Percentiles rank a stretch among this genome's conserved stretches.
Evolutionary conservation across 345 rosid species (phyloP).

Genomic region (Salix suchowensis): DNA sequence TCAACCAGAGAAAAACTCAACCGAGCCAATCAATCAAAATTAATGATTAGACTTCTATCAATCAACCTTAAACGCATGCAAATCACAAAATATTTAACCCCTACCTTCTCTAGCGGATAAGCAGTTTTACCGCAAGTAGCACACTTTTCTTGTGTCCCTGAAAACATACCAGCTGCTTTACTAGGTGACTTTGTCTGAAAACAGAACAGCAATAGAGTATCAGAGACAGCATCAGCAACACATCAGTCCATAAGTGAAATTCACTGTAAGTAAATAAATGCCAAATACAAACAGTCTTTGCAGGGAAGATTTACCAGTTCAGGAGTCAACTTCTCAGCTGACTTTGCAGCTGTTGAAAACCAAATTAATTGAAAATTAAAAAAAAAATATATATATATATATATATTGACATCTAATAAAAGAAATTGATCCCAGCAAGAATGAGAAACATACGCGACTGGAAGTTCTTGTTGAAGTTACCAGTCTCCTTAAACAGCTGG

Average conservation of each 20-base stretch:
- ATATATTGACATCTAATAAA: not conserved
- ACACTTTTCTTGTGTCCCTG: slow-evolving; percentile 96
- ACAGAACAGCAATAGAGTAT: slow-evolving; percentile 22
- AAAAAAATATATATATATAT: slow-evolving; percentile 10
- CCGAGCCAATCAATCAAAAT: not conserved
- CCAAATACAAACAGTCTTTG: slow-evolving; percentile 10
- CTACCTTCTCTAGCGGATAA: slow-evolving; percentile 96
- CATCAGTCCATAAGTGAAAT: not conserved
- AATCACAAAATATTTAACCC: not conserved
- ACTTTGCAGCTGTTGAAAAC: slow-evolving; percentile 68
- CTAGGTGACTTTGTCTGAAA: slow-evolving; percentile 90
- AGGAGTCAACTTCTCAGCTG: slow-evolving; percentile 81
- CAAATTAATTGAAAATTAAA: slow-evolving; percentile 28
- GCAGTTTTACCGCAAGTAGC: slow-evolving; percentile 96
- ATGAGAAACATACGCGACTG: slow-evolving; percentile 65
- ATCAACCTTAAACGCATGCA: not conserved
- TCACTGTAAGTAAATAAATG: not conserved
- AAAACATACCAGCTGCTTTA: slow-evolving; percentile 90
- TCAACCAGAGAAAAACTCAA: not conserved
- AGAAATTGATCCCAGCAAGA: not conserved
- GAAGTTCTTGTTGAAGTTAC: slow-evolving; percentile 89
- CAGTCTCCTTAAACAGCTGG: slow-evolving; percentile 93
- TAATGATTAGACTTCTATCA: not conserved
- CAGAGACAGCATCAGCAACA: slow-evolving; percentile 12
- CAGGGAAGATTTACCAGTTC: slow-evolving; percentile 59